Base-by-base conservation (phyloP, 768 basidiomycete species). In the Mycena belliarum region DNA sequence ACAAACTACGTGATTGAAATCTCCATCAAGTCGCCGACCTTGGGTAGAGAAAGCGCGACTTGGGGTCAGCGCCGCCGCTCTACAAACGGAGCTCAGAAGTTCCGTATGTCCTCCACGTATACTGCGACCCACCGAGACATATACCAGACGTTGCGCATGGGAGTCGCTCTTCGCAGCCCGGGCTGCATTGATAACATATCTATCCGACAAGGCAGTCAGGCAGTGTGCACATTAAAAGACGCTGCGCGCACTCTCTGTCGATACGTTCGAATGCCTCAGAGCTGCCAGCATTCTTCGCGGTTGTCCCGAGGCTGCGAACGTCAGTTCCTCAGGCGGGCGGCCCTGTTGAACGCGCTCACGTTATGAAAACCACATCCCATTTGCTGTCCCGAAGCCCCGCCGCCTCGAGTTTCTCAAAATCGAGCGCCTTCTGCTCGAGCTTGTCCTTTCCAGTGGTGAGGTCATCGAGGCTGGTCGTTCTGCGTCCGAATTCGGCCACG, bases 361-460 rank as follows among this genome's bases (percentile, higher is more conserved):
- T 79, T 59, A 93, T 83, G 65, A 85, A 87, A 0, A 93, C 85
- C 21, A 88, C 84, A 69, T 91, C 89, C 85, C 87, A 91, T 42
- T 80, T 82, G 10, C 77, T 81, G 1, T 80, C 75, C 42, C 77
- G 76, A 62, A 89, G 62, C 6, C 76, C 79, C 3, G 79, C 74
- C 43, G 77, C 76, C 9, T 77, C 78, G 7, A 87, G 65, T 55
- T 84, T 85, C 65, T 91, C 89, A 64, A 88, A 90, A 68, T 90
- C 82, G 51, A 90, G 77, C 2, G 72, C 73, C 65, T 85, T 82
- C 71, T 91, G 88, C 57, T 83, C 79, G 20, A 93, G 75, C 67
- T 91, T 92, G 15, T 79, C 78, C 61, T 77, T 77, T 4, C 75
- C 76, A 0, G 64, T 50, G 3, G 75, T 66, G 26, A 83, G 68